Conservation (phyloP, 2,329 filamentous ascomycete genomes). For the Cladosporium colombiae region DNA sequence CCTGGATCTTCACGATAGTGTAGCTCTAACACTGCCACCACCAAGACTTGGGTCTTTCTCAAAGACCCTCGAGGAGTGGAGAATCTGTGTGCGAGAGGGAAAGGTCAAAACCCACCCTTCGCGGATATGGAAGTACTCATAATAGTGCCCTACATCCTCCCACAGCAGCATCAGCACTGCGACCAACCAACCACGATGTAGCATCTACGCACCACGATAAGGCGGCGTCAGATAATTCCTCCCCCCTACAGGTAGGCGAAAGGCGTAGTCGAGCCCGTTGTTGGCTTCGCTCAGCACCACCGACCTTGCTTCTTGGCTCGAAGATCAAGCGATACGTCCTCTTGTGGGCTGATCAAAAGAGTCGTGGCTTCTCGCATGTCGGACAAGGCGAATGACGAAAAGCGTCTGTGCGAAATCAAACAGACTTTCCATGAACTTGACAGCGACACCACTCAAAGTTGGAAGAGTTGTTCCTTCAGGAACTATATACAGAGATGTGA, state of each 20-base stretch:
- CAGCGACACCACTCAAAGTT: neutral
- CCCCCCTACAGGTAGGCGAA: neutral
- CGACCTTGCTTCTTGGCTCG: neutral
- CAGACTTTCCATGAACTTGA: neutral
- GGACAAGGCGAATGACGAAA: neutral
- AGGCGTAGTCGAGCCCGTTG: neutral
- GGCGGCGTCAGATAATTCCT: neutral
- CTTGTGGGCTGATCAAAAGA: neutral
- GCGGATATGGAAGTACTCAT: neutral
- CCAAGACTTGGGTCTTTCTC: no score
- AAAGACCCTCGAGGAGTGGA: no score
- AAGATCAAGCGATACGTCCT: neutral
- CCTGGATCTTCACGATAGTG: no score
- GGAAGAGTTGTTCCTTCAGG: neutral
- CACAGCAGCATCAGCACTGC: neutral
- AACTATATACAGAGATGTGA: neutral
- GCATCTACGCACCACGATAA: neutral
- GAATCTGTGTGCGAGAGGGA: no score
- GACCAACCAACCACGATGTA: neutral
- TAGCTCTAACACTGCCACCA: no score
- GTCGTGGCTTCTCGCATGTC: neutral
- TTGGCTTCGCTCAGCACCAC: neutral
- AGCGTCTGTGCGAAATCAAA: neutral
- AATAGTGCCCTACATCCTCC: neutral
- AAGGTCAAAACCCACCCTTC: no score